Evolutionary conservation across 306 rosid species (phyloP), one percentile per base, ranked within the genome.

Genomic region (Acacia crassicarpa): DNA sequence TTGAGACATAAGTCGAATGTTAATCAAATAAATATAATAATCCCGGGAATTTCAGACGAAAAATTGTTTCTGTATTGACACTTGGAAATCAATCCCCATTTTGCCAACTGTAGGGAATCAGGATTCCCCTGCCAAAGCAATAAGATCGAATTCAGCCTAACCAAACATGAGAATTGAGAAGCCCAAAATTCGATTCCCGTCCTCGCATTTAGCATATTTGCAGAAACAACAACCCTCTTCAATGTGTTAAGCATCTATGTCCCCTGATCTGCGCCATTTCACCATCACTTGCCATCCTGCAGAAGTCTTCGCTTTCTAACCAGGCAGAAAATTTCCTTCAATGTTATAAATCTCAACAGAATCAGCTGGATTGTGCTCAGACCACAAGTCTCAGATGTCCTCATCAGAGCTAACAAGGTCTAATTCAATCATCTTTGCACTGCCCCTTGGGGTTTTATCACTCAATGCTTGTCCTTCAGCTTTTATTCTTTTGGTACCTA

Each of bases 331-430:
- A 80, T 5, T 72, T 54, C 35, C 65, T 46, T 45, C 77, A 19
- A 38, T 46, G 19, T 4, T 11, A 58, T 9, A 54, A 59, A 32
- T 35, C 56, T 61, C 35, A 25, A 46, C 30, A 25, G 73, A 73
- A 63, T 59, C 78, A 74, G 38, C 77, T 38, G 6, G 67, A 27
- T n/a, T 56, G 46, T 40, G 59, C 33, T 38, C 80, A 54, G 56
- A 25, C 56, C 25, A 59, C 23, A 22, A 80, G 80, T 72, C 76
- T 88, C 83, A 92, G 51, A 84, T 33, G 74, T 88, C 99, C 27
- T 93, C 99, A 53, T 91, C 98, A 2, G 99, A 95, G 81, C 96
- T 95, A 70, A 89, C 78, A 87, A 82, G 66, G 78, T 88, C 94
- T 61, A 95, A 82, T 80, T 93, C 94, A 61, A 91, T 91, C 97